Evolutionary conservation across 1,139 yeast genomes (phyloP).

Genomic region (Suhomyces ambrosiae): DNA sequence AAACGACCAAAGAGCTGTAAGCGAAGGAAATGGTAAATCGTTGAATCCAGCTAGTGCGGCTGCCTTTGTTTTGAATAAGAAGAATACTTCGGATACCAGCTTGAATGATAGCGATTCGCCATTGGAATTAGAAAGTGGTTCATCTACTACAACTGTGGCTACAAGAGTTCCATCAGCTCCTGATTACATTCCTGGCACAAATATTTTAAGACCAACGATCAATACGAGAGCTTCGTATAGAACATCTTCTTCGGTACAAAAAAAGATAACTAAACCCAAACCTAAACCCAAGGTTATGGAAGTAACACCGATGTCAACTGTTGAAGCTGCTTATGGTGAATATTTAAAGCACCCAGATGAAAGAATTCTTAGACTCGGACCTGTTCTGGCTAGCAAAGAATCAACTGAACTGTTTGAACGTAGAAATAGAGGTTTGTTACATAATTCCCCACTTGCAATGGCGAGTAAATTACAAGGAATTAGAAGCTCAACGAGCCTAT

Average conservation of each 20-base stretch:
- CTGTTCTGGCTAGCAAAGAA: conserved; percentile 39
- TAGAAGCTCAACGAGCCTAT: conserved; percentile 24
- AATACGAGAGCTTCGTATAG: conserved; percentile 41
- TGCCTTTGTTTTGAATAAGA: conserved; percentile 43
- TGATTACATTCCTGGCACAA: conserved; percentile 59
- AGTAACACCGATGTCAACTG: conserved; percentile 56
- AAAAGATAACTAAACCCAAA: conserved; percentile 19
- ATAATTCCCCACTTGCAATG: conserved; percentile 60
- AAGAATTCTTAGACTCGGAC: conserved; percentile 68
- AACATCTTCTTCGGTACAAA: conserved; percentile 18
- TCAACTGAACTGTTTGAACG: conserved; percentile 55
- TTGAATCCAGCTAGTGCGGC: conserved; percentile 49
- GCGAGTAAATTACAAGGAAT: conserved; percentile 26
- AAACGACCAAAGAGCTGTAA: conserved; percentile 14
- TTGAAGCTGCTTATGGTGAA: conserved; percentile 71
- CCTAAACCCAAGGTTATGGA: conserved; percentile 37
- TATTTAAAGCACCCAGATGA: conserved; percentile 66
- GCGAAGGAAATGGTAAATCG: conserved; percentile 21
- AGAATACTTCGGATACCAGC: conserved; percentile 18
- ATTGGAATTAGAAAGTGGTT: conserved; percentile 2
- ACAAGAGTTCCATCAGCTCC: conserved; percentile 17
- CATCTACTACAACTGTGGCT: neutral
- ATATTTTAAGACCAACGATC: conserved; percentile 55
- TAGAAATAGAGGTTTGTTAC: conserved; percentile 56
- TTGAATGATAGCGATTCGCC: conserved; percentile 15